Base-by-base conservation (phyloP, 768 basidiomycete species). In the Mycena galericulata region DNA sequence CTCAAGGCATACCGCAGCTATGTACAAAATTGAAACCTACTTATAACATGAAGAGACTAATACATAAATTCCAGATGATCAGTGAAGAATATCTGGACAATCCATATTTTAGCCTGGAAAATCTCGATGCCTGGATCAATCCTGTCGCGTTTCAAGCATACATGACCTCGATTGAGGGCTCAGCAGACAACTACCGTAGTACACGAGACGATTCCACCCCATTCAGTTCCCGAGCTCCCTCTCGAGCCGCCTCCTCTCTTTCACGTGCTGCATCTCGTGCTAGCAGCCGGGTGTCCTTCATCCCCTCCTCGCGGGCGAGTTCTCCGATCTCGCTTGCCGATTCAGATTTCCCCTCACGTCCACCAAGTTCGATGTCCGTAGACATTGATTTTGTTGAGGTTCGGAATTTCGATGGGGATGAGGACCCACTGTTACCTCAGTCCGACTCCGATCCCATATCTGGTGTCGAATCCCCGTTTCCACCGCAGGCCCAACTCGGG, bases 41-140 rank as follows among this genome's bases (percentile, higher is more conserved):
- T n/a, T n/a, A n/a, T n/a, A n/a, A n/a, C n/a, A n/a, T n/a, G n/a
- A n/a, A n/a, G n/a, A n/a, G n/a, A n/a, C n/a, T n/a, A n/a, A n/a
- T n/a, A n/a, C n/a, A n/a, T n/a, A n/a, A n/a, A n/a, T 24, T 22
- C 15, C 36, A 66, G 65, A 66, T 66, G 15, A 3, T 66, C 7
- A 24, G 29, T 40, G 38, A 56, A 15, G 26, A 53, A 22, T 59
- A 38, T 59, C 17, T 41, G 1, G 65, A 17, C 10, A 56, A 50
- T 47, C 36, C 46, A 5, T 66, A 59, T 38, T 66, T 66, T 38
- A 58, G 32, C 22, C 18, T 66, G 15, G 56, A 66, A 24, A 66
- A 59, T 26, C 15, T 47, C 2, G 34, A 38, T 1, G 20, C 9
- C n/a, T 59, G 57, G 55, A 59, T 66, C 27, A 46, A 22, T 32